Evolutionary conservation across 257 asterid genomes (phyloP), one percentile per base, ranked within the genome.

Genomic region (Lavandula angustifolia): DNA sequence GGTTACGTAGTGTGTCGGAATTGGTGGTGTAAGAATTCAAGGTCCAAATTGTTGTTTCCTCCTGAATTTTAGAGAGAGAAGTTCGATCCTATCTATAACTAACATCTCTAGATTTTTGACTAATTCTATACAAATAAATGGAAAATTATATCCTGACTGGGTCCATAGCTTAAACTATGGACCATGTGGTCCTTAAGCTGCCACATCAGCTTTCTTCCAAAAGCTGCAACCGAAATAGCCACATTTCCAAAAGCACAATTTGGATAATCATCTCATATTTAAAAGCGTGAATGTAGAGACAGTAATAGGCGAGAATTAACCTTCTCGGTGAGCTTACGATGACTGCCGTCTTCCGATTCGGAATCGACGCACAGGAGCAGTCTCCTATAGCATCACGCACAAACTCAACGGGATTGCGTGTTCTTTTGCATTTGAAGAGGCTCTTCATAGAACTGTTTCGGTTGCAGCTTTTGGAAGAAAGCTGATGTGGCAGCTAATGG

Each of bases 361-460:
- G 85, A 74, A 66, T 79, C 38, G 17, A 89, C 67, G 73, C 57
- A 78, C 3, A 64, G 31, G 9, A 87, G 75, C 72, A 89, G 51
- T 3, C 50, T 79, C 57, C 72, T 85, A n/a, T n/a, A 0, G 86
- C 72, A 2, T 77, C 77, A 1, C 77, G 68, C 0, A 92, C 96
- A 32, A 89, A 60, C 0, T 89, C 92, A 41, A 71, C 71, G 7
- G 95, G 87, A 32, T 76, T 11, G 62, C 77, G 54, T 0, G 91
- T 86, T 31, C 79, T 73, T 72, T 78, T 92, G 50, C 83, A 53
- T 66, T 79, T 89, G 73, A 87, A 91, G n/a, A 84, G 76, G 13
- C 69, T 74, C 77, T 79, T 83, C 76, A 85, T 66, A 13, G 80
- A 76, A 49, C 58, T 62, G 65, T n/a, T n/a, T n/a, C n/a, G n/a